Conservation (phyloP, 805 yeast species). For the Wickerhamiella spandovensis region DNA sequence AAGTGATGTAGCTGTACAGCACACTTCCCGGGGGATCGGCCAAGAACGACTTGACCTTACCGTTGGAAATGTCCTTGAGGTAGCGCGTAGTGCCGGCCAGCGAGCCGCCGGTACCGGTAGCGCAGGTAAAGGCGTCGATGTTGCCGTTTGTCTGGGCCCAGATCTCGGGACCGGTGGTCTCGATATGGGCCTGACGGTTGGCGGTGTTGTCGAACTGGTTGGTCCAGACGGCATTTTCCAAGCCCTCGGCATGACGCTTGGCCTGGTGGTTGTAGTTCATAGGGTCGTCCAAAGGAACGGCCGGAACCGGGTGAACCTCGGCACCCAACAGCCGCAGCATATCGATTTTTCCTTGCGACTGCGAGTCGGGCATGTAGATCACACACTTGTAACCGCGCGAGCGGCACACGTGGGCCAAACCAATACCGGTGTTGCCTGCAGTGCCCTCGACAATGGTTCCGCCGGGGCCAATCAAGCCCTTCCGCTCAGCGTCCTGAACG, state of each 20-base stretch:
- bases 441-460: constrained; percentile 89
- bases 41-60: constrained; percentile 46
- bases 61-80: constrained; percentile 54
- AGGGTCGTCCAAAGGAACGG: constrained; percentile 70
- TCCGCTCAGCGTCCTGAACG: constrained; percentile 62
- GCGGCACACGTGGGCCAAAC: constrained; percentile 65
- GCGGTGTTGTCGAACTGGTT: constrained; percentile 84
- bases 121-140: constrained; percentile 76
- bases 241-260: constrained; percentile 60
- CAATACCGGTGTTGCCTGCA: constrained; percentile 94
- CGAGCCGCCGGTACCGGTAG: constrained; percentile 91
- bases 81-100: constrained; percentile 75
- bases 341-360: constrained; percentile 66
- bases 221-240: constrained; percentile 81
- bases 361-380: constrained; percentile 86
- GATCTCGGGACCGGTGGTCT: constrained; percentile 86
- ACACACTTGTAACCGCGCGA: constrained; percentile 74
- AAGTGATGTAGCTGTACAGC: constrained; percentile 60
- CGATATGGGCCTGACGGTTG: constrained; percentile 77
- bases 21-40: constrained; percentile 95
- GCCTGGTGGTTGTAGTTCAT: constrained; percentile 82
- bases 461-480: constrained; percentile 46
- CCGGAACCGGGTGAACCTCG: constrained; percentile 80
- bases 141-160: constrained; percentile 72
- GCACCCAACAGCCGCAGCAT: constrained; percentile 67